Conservation (phyloP, 2,329 filamentous ascomycete genomes). For the Colletotrichum scovillei region DNA sequence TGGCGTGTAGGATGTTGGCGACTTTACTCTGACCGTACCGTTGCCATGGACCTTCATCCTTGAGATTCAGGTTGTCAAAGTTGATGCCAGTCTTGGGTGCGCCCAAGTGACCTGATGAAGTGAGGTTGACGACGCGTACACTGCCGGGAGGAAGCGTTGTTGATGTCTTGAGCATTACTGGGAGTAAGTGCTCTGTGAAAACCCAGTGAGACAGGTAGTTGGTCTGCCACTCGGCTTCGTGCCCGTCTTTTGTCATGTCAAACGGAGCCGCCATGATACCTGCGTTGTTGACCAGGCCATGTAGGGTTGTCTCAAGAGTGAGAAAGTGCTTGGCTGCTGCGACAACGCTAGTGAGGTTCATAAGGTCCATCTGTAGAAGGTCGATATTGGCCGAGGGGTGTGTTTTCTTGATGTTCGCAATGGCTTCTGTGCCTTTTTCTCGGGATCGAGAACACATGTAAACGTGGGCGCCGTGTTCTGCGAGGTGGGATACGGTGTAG, state of each 20-base stretch:
- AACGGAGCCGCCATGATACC: conserved; percentile 40
- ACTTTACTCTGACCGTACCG: conserved; percentile 61
- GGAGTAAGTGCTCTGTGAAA: conserved; percentile 51
- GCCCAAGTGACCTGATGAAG: conserved; percentile 38
- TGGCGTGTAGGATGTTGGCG: conserved; percentile 57
- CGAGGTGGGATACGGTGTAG: conserved; percentile 49
- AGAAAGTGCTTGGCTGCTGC: conserved; percentile 46
- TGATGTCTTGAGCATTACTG: conserved; percentile 47
- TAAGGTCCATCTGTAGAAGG: conserved; percentile 50
- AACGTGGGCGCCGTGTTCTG: conserved; percentile 51
- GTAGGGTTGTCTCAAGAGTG: conserved; percentile 42
- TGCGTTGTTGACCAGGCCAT: conserved; percentile 42
- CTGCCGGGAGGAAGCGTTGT: conserved; percentile 21
- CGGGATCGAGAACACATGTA: conserved; percentile 52
- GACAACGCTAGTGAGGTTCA: conserved; percentile 48
- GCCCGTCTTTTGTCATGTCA: conserved; percentile 46
- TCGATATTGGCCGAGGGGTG: conserved; percentile 45
- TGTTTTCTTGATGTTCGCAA: conserved; percentile 45
- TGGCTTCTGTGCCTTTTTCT: conserved; percentile 46
- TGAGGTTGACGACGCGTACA: conserved; percentile 39
- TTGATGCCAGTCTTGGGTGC: conserved; percentile 36
- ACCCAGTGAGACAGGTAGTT: conserved; percentile 57
- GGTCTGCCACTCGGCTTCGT: conserved; percentile 51
- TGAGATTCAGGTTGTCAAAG: conserved; percentile 36
- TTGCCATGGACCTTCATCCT: conserved; percentile 22